Percentiles rank a stretch among this genome's conserved stretches.
Conservation (phyloP, 768 basidiomycete genomes). For the Serpula lacrymans region DNA sequence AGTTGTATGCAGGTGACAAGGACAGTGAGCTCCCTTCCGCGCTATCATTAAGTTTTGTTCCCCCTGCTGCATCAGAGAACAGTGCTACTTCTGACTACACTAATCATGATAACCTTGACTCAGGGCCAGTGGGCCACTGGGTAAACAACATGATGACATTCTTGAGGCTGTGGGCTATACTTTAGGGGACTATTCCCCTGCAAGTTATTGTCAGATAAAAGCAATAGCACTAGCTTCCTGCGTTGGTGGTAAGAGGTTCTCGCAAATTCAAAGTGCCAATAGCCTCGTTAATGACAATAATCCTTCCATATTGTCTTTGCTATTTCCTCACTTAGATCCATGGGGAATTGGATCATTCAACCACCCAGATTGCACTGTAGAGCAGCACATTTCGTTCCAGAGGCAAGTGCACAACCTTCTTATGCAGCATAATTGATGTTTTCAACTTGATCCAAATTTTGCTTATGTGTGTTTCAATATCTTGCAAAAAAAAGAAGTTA, state of each 20-base stretch:
- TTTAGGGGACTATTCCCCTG: constrained; percentile 9
- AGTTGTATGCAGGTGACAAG: too few relatives aligned
- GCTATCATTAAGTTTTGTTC: too few relatives aligned
- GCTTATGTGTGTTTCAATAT: constrained; percentile 17
- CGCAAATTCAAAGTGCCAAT: too few relatives aligned
- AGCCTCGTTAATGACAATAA: too few relatives aligned
- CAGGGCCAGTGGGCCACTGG: too few relatives aligned
- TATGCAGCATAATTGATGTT: background rate
- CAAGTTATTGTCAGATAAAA: constrained; percentile 8
- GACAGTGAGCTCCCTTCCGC: too few relatives aligned
- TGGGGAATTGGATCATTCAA: constrained; percentile 12
- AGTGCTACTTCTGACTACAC: too few relatives aligned
- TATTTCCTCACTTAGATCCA: constrained; percentile 13
- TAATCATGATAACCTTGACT: too few relatives aligned
- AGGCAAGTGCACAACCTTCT: too few relatives aligned
- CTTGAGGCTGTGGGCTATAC: background rate
- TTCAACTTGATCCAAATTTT: constrained; percentile 9
- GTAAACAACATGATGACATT: background rate
- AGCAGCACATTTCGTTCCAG: too few relatives aligned
- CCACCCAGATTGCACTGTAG: background rate
- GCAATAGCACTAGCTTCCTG: background rate
- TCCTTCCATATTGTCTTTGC: constrained; percentile 2
- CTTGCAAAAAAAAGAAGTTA: constrained; percentile 9
- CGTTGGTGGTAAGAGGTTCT: background rate
- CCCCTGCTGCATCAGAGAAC: too few relatives aligned